Base-by-base conservation (phyloP, 805 yeast species). In the Candida manassasensis region DNA sequence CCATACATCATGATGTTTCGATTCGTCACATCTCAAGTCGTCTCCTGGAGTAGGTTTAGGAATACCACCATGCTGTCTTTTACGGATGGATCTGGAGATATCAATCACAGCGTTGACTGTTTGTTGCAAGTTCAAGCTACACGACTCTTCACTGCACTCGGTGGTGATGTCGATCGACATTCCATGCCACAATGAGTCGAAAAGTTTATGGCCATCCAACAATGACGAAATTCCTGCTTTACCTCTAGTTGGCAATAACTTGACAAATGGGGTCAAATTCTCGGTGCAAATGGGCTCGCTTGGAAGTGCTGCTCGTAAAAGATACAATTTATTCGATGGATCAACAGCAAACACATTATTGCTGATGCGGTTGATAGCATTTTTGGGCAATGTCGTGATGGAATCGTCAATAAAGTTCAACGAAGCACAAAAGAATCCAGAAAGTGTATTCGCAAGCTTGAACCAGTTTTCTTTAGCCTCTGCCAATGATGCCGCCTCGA, bases 211-310 rank as follows among this genome's bases (percentile, higher is more conserved):
- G 13, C 98, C 97, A 48, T 88, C 95, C 16, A 93, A 65, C 27
- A 90, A 65, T 0, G 94, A 75, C 0, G 95, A 75, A 26, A 93
- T 65, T 2, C 98, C 98, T 0, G 94, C 79, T 54, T 81, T 83
- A 2, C 96, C 97, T 52, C 86, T 81, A 8, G 97, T 84, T 3
- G 98, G 97, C 19, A 93, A 69, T 41, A 93, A 66, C 53, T 88
- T 89, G 42, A 93, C 58, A 47, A 90, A 87, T 0, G 98, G 97
- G 0, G 98, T 90, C 52, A 93, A 69, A 60, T 93, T 93, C 57
- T 93, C 98, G 0, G 98, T 93, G 59, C 98, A 93, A 12, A 93
- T 80, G 0, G 97, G 96, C 53, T 93, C 98, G 42, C 90, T 77
- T 1, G 98, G 96, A 33, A 93, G 71, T 0, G 96, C 84, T 5